Evolutionary conservation across 1,284 basidiomycete species (phyloP).

Genomic region (Pascua guehoae): DNA sequence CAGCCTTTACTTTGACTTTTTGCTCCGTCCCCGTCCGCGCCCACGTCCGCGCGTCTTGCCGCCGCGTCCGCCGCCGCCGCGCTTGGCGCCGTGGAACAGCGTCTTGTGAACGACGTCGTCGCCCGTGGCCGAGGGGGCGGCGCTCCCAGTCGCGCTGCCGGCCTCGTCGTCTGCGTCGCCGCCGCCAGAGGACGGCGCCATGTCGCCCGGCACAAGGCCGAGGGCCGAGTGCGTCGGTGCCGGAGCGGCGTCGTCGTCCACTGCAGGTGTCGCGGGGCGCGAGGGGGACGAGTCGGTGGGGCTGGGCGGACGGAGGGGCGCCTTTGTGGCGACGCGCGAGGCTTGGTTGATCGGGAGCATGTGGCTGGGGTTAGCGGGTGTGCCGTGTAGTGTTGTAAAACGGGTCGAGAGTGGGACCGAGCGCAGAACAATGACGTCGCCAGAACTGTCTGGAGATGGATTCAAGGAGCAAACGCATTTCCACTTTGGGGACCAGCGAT

Average conservation of each 20-base stretch:
- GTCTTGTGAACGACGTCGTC: conserved; percentile 17
- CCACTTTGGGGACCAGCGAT: too few species aligned
- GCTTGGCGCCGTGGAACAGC: conserved; percentile 10
- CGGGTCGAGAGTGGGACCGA: too few species aligned
- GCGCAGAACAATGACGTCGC: too few species aligned
- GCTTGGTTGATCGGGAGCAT: conserved; percentile 21
- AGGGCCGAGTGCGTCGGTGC: conserved; percentile 2
- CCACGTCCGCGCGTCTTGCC: too few species aligned
- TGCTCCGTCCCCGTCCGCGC: too few species aligned
- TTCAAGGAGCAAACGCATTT: too few species aligned
- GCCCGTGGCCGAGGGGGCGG: neutral
- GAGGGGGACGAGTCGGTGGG: conserved; percentile 6
- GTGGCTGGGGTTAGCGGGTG: conserved; percentile 11
- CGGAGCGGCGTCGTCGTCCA: neutral
- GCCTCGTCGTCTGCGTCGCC: neutral
- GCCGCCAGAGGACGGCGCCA: conserved; percentile 4
- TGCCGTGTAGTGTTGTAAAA: neutral
- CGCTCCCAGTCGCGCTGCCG: neutral
- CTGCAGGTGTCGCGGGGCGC: conserved; percentile 2
- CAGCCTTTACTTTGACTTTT: too few species aligned
- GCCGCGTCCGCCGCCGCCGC: neutral
- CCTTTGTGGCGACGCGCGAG: conserved; percentile 7
- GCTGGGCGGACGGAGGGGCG: conserved; percentile 11
- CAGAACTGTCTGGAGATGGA: too few species aligned
- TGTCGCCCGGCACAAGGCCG: neutral